Evolutionary conservation across 2,329 filamentous ascomycete species (phyloP), one percentile per base, ranked within the genome.

Genomic region (Whalleya microplaca): DNA sequence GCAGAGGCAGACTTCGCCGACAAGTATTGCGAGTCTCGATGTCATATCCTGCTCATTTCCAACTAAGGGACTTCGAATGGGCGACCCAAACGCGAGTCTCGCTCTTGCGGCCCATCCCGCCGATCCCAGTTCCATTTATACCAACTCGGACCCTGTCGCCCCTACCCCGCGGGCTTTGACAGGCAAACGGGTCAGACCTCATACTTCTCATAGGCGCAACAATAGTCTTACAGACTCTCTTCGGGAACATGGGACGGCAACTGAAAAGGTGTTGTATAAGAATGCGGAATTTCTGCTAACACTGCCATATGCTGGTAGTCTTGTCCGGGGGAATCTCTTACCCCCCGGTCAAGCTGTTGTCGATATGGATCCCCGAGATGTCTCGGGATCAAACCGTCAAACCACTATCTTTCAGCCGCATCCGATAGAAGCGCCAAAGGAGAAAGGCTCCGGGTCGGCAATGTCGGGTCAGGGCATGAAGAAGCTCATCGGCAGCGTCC

Each of bases 141-240:
- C 76, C 32, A 74, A 71, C 18, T 66, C 75, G 2, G 81, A 80
- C 8, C 80, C 79, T 3, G 75, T 87, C 45, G 85, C 85, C 4
- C 79, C 79, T 9, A 86, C 84, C 2, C 85, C 85, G 3, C 82
- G 80, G 53, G 75, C 83, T 1, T 72, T 87, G 2, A 77, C 80
- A 10, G 84, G 83, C 53, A 88, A 87, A 68, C 80, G 83, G 16
- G 78, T 84, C 7, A 81, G 85, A 16, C 81, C 85, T 19, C 75
- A 78, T 41, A 73, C 75, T 9, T 81, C 83, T 2, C 92, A 96
- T 73, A 93, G 92, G 72, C 87, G 92, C 20, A 96, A 91, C 69
- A 92, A 88, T 48, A 97, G 93, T 71, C 88, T 95, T 66, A 91
- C 90, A 0, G 91, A 97, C 74, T 94, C 93, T 1, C 73, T 94